Conservation (phyloP, 148 eudicot species). For the Camellia sinensis region DNA sequence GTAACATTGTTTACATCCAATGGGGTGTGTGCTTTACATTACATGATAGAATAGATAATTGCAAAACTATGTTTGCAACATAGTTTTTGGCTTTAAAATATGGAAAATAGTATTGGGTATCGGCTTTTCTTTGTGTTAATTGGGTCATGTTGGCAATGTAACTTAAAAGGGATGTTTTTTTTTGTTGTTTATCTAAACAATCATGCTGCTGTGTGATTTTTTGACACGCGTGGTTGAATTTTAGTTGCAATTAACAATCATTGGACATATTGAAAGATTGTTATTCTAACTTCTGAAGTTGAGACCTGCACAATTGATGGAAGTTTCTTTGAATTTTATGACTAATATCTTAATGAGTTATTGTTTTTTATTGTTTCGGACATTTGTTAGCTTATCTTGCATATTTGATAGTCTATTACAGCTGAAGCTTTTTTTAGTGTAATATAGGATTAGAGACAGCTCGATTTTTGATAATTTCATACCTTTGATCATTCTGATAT, state of each 20-base stretch:
- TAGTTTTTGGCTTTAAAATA: too few relatives aligned
- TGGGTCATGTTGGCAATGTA: too few relatives aligned
- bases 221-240: too few relatives aligned
- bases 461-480: not conserved
- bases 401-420: not conserved
- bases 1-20: too few relatives aligned
- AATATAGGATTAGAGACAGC: not conserved
- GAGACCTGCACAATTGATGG: not conserved
- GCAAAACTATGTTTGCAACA: not conserved
- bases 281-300: not conserved
- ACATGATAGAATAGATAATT: too few relatives aligned
- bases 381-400: constrained; percentile 7
- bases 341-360: not conserved
- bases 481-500: constrained; percentile 19
- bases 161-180: too few relatives aligned
- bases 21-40: too few relatives aligned
- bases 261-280: not conserved
- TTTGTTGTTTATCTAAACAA: too few relatives aligned
- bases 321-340: not conserved
- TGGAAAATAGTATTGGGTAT: too few relatives aligned
- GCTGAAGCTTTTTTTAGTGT: not conserved
- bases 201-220: too few relatives aligned
- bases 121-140: too few relatives aligned
- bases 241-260: not conserved
- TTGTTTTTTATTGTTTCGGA: not conserved